Evolutionary conservation across 2,329 filamentous ascomycete genomes (phyloP), one percentile per base, ranked within the genome.

Genomic region (Clarireedia hainanense): DNA sequence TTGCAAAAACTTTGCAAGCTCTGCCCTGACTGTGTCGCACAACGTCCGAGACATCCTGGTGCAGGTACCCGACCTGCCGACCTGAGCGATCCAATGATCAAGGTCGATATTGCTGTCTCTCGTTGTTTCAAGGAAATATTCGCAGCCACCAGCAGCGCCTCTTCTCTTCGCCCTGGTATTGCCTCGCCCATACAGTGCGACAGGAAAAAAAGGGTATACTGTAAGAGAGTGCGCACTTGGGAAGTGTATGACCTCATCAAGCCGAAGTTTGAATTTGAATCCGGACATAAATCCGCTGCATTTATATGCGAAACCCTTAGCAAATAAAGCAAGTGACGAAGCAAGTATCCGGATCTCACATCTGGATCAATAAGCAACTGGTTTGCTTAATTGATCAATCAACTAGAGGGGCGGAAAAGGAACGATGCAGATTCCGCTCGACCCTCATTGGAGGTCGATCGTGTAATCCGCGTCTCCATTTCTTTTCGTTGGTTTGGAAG

Each of bases 41-140:
- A 40, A 17, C 53, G 40, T 56, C 50, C 47, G 39, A 52, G 53
- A 52, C 47, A 46, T 23, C 53, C 23, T 51, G 40, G 53, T 52
- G 48, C 53, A 52, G 53, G 53, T 51, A 56, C 53, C 53, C 48
- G 53, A 52, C 48, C 20, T 27, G 9, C 53, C 48, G 53, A 52
- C 48, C n/a, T 27, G 7, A 37, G 42, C 48, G 39, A 51, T 56
- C 53, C 53, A 56, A 56, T 56, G 27, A 52, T 40, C 52, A 20
- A 55, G 36, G 27, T 24, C 52, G n/a, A 45, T 55, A 27, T 45
- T 26, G 52, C 34, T 55, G 17, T 50, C 50, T 50, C 47, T 55
- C 47, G 52, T 45, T 55, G 52, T 50, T 54, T 55, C 47, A 52
- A 46, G 39, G 47, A 36, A 51, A 39, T n/a, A 39, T 24, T n/a